Conservation (phyloP, 2,329 filamentous ascomycete genomes). For the Alternaria longipes region DNA sequence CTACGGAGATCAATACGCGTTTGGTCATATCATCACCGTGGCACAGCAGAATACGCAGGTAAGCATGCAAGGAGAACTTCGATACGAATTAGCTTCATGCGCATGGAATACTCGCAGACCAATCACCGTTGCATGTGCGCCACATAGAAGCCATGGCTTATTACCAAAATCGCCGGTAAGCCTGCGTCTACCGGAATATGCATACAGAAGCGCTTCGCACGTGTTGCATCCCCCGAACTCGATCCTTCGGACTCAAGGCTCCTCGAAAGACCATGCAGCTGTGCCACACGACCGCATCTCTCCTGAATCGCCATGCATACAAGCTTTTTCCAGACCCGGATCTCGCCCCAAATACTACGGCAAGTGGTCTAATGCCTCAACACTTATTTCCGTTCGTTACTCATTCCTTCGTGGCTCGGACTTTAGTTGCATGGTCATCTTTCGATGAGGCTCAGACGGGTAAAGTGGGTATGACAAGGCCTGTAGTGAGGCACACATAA, state of each 20-base stretch:
- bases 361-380: background rate
- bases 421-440: background rate
- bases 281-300: background rate
- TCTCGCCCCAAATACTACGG: background rate
- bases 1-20: background rate
- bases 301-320: background rate
- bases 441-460: background rate
- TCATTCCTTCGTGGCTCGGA: background rate
- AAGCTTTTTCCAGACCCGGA: background rate
- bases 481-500: constrained; percentile 7
- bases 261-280: background rate
- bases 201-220: background rate
- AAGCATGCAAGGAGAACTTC: background rate
- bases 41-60: background rate
- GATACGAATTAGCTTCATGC: background rate
- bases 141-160: background rate
- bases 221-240: background rate
- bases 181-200: background rate
- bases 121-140: background rate
- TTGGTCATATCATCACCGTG: background rate
- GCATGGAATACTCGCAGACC: background rate
- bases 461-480: background rate
- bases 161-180: background rate
- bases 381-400: background rate
- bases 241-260: background rate